phyloP scores from a whole-genome alignment of 768 basidiomycete genomes.

The Tephrocybe sp. region DNA sequence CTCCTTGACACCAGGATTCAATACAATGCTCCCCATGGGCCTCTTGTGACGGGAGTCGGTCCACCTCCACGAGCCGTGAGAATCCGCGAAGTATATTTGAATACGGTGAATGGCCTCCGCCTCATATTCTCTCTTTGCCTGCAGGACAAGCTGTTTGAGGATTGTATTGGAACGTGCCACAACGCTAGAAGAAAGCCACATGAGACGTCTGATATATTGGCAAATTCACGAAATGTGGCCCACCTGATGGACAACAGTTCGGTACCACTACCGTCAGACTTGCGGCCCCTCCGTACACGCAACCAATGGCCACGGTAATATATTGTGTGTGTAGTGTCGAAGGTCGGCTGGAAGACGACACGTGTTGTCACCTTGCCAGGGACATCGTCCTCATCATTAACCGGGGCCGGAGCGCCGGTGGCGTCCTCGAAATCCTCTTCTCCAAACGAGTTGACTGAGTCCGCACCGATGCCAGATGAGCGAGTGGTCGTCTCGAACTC shows the following conservation, averaged over 20 bases:
- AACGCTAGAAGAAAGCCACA: slow-evolving; percentile 45
- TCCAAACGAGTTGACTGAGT: slow-evolving; percentile 57
- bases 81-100: slow-evolving; percentile 89
- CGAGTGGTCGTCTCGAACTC: slow-evolving; percentile 90
- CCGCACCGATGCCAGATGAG: slow-evolving; percentile 60
- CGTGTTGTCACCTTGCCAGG: slow-evolving; percentile 73
- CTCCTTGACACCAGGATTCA: slow-evolving; percentile 88
- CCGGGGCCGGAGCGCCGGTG: slow-evolving; percentile 18
- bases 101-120: slow-evolving; percentile 85
- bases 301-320: slow-evolving; percentile 87
- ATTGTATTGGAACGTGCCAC: slow-evolving; percentile 83
- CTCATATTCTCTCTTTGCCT: slow-evolving; percentile 89
- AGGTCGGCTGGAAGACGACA: slow-evolving; percentile 86
- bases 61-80: slow-evolving; percentile 86
- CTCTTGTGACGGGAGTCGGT: slow-evolving; percentile 86
- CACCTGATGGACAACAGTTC: slow-evolving; percentile 80
- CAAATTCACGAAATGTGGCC: slow-evolving; percentile 5
- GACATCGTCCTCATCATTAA: slow-evolving; percentile 36
- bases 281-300: slow-evolving; percentile 68
- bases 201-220: slow-evolving; percentile 8
- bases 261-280: slow-evolving; percentile 65
- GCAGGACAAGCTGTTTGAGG: slow-evolving; percentile 85
- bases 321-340: slow-evolving; percentile 87
- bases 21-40: slow-evolving; percentile 84
- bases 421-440: slow-evolving; percentile 49